Conservation (phyloP, 129 eudicot species). For the Heracleum sosnowskyi region DNA sequence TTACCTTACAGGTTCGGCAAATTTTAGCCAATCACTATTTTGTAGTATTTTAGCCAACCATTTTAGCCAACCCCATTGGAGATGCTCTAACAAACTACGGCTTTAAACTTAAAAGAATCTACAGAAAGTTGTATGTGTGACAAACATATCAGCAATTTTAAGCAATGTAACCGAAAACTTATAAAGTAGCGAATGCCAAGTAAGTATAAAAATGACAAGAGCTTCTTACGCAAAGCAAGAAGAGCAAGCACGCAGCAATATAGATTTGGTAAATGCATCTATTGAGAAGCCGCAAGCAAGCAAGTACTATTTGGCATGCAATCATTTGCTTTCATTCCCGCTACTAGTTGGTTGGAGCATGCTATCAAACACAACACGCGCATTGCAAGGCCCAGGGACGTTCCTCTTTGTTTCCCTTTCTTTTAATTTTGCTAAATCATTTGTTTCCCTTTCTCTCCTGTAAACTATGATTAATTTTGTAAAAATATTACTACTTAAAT, state of each 20-base stretch:
- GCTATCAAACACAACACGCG: background rate
- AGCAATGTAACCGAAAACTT: background rate
- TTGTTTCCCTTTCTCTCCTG: no score
- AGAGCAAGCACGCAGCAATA: background rate
- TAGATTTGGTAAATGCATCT: background rate
- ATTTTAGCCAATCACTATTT: no score
- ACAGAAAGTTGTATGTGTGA: background rate
- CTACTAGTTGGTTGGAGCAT: background rate
- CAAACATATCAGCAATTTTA: background rate
- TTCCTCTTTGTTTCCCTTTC: no score
- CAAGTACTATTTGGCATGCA: background rate
- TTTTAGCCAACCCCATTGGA: no score
- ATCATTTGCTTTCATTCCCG: background rate
- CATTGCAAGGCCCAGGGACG: background rate
- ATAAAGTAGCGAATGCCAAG: no score
- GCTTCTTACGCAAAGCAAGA: background rate
- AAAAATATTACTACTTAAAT: no score
- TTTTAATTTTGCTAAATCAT: no score
- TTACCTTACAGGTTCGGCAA: no score
- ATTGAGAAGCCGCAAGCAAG: background rate
- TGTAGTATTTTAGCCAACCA: no score
- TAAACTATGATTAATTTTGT: no score
- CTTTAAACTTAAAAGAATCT: background rate
- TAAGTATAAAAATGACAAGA: background rate
- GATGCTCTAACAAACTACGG: background rate